These are phyloP conservation scores for Bipolaris victoriae DNA, from an alignment of 2,329 filamentous ascomycete species.

Conservation along the genomic window DNA sequence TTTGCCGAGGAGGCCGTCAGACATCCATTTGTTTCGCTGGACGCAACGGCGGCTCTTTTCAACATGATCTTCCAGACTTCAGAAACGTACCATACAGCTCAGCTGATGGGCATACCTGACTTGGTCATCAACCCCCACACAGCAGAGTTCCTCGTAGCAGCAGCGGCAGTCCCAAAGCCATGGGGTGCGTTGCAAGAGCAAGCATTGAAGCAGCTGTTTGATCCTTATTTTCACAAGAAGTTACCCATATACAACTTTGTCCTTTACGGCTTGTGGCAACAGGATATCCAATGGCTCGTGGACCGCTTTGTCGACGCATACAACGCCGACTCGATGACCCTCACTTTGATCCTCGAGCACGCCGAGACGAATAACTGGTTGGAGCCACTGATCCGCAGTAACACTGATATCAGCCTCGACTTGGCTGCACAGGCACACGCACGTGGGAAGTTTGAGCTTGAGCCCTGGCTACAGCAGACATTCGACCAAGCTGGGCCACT, in stretches of 20 bases:
- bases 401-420: conserved; percentile 85
- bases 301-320: conserved; percentile 79
- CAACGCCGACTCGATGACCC: conserved; percentile 69
- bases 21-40: conserved; percentile 86
- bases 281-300: conserved; percentile 86
- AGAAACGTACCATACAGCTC: conserved; percentile 61
- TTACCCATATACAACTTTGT: conserved; percentile 84
- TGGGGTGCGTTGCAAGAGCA: conserved; percentile 78
- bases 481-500: conserved; percentile 67
- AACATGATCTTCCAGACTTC: conserved; percentile 66
- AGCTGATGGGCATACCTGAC: conserved; percentile 64
- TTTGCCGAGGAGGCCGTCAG: conserved; percentile 72
- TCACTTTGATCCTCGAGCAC: conserved; percentile 77
- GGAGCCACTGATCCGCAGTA: conserved; percentile 76
- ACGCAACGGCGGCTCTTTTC: conserved; percentile 74
- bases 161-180: conserved; percentile 76
- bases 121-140: conserved; percentile 73
- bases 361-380: conserved; percentile 84
- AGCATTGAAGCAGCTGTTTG: conserved; percentile 77
- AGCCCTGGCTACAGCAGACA: conserved; percentile 78
- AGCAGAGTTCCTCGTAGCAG: conserved; percentile 78
- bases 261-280: conserved; percentile 87
- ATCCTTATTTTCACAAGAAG: conserved; percentile 80
- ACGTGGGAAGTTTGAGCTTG: conserved; percentile 77
- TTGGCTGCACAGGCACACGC: conserved; percentile 85